Evolutionary conservation across 1,284 basidiomycete species (phyloP), one percentile per base, ranked within the genome.

Genomic region (Tilletia horrida): DNA sequence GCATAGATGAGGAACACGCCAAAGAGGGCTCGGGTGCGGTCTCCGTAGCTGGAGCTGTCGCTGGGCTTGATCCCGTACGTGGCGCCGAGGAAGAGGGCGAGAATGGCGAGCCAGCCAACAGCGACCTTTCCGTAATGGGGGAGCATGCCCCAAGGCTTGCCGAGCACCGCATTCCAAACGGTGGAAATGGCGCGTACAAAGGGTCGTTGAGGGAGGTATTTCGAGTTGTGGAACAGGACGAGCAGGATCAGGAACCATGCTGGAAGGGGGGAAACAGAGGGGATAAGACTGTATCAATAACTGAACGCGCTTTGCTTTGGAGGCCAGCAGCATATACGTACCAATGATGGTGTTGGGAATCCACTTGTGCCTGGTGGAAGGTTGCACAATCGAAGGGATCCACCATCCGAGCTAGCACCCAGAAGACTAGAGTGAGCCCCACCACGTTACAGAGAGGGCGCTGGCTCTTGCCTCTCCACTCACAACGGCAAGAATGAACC

Each of bases 181-280:
- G 62, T 27, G 35, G 65, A 66, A 45, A 79, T 67, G 45, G 66
- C 69, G 13, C 70, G 66, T n/a, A 70, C 71, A 48, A 79, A 67
- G 29, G 77, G 77, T 42, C 68, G 62, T 71, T 79, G 77, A 55
- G 76, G 62, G 48, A 79, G 62, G 72, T 79, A 79, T 4, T 69
- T 66, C 62, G 71, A 65, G 64, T 79, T 76, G 76, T 79, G 77
- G 70, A 79, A 72, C 47, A 79, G 76, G 67, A 79, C 76, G 62
- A 79, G 70, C 29, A 76, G 71, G 69, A 78, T 77, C 65, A 77
- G 76, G 74, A 76, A 77, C 76, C 73, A 74, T 3, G 73, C 69
- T 59, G 55, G n/a, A 18, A 21, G 63, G 62, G 11, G 13, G 59
- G 16, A 47, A 3, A 25, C 16, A 18, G 45, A n/a, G n/a, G n/a